Conservation (phyloP, 148 eudicot genomes). For the Linanthus parryae region DNA sequence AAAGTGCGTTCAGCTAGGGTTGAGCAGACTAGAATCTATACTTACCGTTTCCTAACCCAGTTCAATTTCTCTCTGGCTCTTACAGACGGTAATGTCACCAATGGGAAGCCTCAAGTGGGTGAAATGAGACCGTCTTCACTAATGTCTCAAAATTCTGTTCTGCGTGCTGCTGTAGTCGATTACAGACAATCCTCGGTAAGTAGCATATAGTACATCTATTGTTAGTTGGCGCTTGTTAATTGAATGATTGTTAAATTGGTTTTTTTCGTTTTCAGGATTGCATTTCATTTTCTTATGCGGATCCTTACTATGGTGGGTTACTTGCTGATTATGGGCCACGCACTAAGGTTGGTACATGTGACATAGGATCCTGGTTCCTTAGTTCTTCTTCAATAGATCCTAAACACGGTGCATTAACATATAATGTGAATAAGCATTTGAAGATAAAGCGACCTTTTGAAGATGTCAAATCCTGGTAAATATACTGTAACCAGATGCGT, state of each 20-base stretch:
- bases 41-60: too few species aligned
- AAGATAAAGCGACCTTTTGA: neutral
- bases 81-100: slow-evolving; percentile 22
- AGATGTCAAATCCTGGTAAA: neutral
- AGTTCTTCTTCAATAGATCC: neutral
- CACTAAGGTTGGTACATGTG: slow-evolving; percentile 39
- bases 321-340: slow-evolving; percentile 37
- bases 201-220: neutral
- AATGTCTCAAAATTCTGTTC: slow-evolving; percentile 26
- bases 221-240: neutral
- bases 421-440: neutral
- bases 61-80: too few species aligned
- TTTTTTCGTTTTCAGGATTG: slow-evolving; percentile 37
- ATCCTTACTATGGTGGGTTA: slow-evolving; percentile 35
- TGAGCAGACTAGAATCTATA: too few species aligned
- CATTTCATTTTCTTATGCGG: slow-evolving; percentile 26
- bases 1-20: too few species aligned
- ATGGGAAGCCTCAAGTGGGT: slow-evolving; percentile 24
- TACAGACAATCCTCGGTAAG: slow-evolving; percentile 43
- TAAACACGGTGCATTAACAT: neutral
- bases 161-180: slow-evolving; percentile 37
- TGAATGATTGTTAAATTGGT: neutral
- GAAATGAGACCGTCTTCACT: slow-evolving; percentile 11
- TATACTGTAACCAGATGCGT: neutral
- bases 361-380: neutral